Evolutionary conservation across 2,329 filamentous ascomycete genomes (phyloP).

Genomic region (Pyrenophora graminea): DNA sequence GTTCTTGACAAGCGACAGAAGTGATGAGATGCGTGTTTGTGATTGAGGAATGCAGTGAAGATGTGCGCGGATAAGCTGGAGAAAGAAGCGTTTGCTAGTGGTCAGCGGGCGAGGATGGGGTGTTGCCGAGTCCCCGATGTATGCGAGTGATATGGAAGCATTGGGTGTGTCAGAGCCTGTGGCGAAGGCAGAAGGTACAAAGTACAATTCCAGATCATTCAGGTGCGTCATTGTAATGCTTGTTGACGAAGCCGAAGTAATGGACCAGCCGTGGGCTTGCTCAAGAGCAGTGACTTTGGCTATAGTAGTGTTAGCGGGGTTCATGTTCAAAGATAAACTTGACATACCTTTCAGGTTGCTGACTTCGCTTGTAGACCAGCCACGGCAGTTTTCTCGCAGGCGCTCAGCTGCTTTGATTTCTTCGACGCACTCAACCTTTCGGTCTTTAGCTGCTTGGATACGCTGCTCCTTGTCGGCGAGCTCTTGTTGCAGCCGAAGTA

Average conservation of each 20-base stretch:
- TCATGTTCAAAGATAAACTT: neutral
- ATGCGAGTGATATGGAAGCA: slow-evolving; percentile 67
- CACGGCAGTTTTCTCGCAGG: slow-evolving; percentile 82
- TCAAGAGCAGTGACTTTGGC: slow-evolving; percentile 69
- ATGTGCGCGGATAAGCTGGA: slow-evolving; percentile 71
- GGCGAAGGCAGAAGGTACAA: slow-evolving; percentile 68
- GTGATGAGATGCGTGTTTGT: slow-evolving; percentile 59
- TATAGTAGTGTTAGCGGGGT: slow-evolving; percentile 51
- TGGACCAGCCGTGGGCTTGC: slow-evolving; percentile 70
- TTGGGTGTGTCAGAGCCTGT: slow-evolving; percentile 49
- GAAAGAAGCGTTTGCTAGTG: slow-evolving; percentile 73
- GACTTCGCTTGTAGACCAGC: slow-evolving; percentile 85
- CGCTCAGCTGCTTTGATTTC: slow-evolving; percentile 84
- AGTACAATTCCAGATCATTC: slow-evolving; percentile 72
- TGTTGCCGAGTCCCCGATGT: slow-evolving; percentile 65
- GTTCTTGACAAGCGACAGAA: slow-evolving; percentile 63
- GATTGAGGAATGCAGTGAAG: slow-evolving; percentile 65
- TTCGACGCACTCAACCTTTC: slow-evolving; percentile 70
- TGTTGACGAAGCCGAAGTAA: slow-evolving; percentile 63
- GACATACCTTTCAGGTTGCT: slow-evolving; percentile 72
- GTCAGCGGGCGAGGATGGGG: slow-evolving; percentile 61
- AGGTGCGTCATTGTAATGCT: slow-evolving; percentile 74
- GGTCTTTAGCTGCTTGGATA: slow-evolving; percentile 65
- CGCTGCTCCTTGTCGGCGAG: slow-evolving; percentile 68
- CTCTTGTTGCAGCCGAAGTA: slow-evolving; percentile 69